Evolutionary conservation across 1,284 basidiomycete species (phyloP).

Genomic region (Boletus mariae): DNA sequence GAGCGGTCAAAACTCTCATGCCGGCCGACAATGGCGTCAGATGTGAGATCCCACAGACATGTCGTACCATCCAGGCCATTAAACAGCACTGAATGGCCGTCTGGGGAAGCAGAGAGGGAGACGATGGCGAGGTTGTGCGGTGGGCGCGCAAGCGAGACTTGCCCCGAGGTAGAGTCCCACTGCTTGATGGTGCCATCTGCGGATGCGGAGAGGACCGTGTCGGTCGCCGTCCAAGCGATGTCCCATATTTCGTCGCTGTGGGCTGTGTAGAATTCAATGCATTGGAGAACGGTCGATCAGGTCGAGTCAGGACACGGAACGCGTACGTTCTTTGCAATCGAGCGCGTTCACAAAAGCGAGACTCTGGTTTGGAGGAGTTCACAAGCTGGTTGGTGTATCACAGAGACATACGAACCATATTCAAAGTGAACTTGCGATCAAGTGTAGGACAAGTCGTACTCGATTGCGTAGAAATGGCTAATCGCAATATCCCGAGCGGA

Average conservation of each 20-base stretch:
- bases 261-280: constrained; percentile 42
- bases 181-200: constrained; percentile 73
- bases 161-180: constrained; percentile 63
- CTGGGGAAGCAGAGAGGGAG: constrained; percentile 62
- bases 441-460: background rate
- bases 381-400: background rate
- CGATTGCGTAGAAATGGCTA: constrained; percentile 13
- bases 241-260: constrained; percentile 83
- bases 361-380: constrained; percentile 45
- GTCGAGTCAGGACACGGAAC: background rate
- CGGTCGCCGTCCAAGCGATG: constrained; percentile 67
- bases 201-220: constrained; percentile 64
- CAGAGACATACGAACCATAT: constrained; percentile 28
- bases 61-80: constrained; percentile 82
- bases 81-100: constrained; percentile 63
- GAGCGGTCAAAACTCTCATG: constrained; percentile 70
- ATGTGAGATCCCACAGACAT: constrained; percentile 63
- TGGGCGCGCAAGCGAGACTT: constrained; percentile 57
- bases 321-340: constrained; percentile 70
- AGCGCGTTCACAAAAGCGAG: constrained; percentile 67
- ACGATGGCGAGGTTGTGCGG: constrained; percentile 74
- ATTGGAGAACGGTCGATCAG: background rate
- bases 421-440: background rate
- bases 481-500: constrained; percentile 44
- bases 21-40: constrained; percentile 54